Conservation (phyloP, 2,329 filamentous ascomycete species). For the Chlorencoelia australis region DNA sequence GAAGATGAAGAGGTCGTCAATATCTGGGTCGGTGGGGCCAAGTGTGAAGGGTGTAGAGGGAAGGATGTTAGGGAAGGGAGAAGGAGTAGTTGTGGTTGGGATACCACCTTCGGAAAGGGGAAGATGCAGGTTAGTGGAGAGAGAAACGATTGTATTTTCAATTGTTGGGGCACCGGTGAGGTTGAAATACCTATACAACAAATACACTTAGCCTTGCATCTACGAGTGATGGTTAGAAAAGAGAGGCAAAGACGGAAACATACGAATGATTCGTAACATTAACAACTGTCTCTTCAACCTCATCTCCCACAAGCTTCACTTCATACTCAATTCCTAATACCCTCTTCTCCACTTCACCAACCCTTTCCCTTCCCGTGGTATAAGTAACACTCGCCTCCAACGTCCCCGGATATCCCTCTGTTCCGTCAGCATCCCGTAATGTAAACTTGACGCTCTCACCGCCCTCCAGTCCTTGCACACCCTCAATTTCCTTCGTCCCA, state of each 20-base stretch:
- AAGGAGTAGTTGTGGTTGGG: conserved; percentile 54
- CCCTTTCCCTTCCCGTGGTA: conserved; percentile 57
- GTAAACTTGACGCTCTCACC: conserved; percentile 59
- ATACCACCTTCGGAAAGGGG: conserved; percentile 66
- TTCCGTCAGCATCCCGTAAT: conserved; percentile 64
- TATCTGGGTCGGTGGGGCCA: conserved; percentile 52
- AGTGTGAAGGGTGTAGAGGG: conserved; percentile 62
- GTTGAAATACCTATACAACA: conserved; percentile 47
- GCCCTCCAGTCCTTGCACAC: conserved; percentile 43
- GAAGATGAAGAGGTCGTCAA: conserved; percentile 87
- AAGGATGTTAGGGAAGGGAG: conserved; percentile 51
- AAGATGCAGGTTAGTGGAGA: conserved; percentile 55
- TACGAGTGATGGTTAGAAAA: too few species aligned
- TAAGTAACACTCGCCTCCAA: conserved; percentile 73
- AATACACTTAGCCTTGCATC: neutral
- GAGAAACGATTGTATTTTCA: conserved; percentile 48
- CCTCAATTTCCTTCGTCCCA: conserved; percentile 38
- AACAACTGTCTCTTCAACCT: conserved; percentile 79
- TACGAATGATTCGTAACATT: conserved; percentile 95
- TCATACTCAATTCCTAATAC: conserved; percentile 84
- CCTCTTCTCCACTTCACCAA: conserved; percentile 51
- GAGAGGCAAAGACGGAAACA: too few species aligned
- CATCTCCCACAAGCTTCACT: conserved; percentile 58
- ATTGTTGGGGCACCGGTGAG: conserved; percentile 46
- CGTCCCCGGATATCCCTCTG: conserved; percentile 83